Percentiles rank a stretch among this genome's conserved stretches.
Evolutionary conservation across 2,329 filamentous ascomycete species (phyloP).

Genomic region (Arthrobotrys iridis): DNA sequence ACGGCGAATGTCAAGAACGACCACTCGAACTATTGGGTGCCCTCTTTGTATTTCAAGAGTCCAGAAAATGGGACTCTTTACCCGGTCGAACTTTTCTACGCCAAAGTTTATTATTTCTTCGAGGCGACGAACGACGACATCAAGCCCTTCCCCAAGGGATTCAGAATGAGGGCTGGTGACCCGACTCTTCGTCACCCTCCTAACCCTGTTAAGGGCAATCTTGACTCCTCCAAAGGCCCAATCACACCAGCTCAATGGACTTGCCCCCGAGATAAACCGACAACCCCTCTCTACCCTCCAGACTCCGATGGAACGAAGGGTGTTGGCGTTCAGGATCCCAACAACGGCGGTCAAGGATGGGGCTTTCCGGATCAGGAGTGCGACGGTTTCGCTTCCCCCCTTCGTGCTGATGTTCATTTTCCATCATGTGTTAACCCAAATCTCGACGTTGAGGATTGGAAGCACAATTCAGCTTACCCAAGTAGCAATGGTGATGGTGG

Average conservation of each 20-base stretch:
- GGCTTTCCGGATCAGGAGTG: conserved; percentile 70
- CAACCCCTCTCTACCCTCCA: conserved; percentile 78
- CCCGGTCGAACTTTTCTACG: conserved; percentile 47
- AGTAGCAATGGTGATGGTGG: conserved; percentile 77
- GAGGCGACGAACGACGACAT: conserved; percentile 65
- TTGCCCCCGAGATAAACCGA: conserved; percentile 60
- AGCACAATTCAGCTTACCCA: conserved; percentile 79
- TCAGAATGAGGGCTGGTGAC: conserved; percentile 84
- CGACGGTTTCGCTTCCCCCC: conserved; percentile 69
- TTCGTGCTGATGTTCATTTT: conserved; percentile 87
- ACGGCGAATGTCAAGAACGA: conserved; percentile 83
- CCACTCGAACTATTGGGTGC: conserved; percentile 89
- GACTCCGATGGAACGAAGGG: conserved; percentile 77
- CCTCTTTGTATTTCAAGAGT: conserved; percentile 73
- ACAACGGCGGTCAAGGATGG: conserved; percentile 52
- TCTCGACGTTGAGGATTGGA: conserved; percentile 67
- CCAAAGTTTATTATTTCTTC: conserved; percentile 53
- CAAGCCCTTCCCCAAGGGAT: conserved; percentile 78
- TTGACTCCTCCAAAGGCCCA: conserved; percentile 40
- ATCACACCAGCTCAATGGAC: conserved; percentile 65
- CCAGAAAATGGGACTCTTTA: conserved; percentile 32
- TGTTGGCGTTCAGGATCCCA: conserved; percentile 71
- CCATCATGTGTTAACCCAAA: conserved; percentile 83
- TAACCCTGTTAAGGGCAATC: conserved; percentile 19
- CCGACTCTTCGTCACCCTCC: conserved; percentile 75